Base-by-base conservation (phyloP, 164 flowering plant species). In the Akebia trifoliata region DNA sequence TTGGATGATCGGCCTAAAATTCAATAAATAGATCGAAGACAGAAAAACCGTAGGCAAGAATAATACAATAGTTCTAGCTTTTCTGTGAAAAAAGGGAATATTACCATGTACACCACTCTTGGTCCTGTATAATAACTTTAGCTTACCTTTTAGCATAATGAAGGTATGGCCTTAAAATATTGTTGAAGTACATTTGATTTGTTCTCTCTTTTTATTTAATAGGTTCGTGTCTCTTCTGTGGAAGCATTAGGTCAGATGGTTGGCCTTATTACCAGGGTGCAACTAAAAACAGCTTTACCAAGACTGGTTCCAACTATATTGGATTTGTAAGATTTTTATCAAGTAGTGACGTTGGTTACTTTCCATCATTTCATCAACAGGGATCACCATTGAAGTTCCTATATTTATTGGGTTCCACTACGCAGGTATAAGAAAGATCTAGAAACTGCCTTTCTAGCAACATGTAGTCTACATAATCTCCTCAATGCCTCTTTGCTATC, bases 191-290 rank as follows among this genome's bases (percentile, higher is more conserved):
- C 15, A 18, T 56, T 35, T 24, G 8, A 2, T 62, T 36, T 57
- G 34, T 38, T 62, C 4, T 15, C 63, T 45, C 17, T 34, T 57
- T 67, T 64, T 44, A 11, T 54, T 49, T 20, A 54, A 35, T 61
- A 92, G 98, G 95, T 87, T 0, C 90, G 97, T 25, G 61, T 67
- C 62, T 65, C 96, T 40, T 65, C 97, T 52, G 84, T 87, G 42
- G 99, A 93, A 66, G 99, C 99, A 50, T 66, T 93, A 62, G 95
- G 96, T 48, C 97, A 93, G 74, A 87, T 93, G 97, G 95, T 90
- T 76, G 86, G 95, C 67, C 89, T 90, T 52, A 69, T 93, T 55
- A 80, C 90, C 18, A 65, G 95, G 56, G 35, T 74, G 53, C 93
- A 86, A 60, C 62, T 93, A 21, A 90, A 93, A 75, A 71, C 84